These are phyloP conservation scores for Globisporangium abappressorium DNA, from an alignment of 352 stramenopile genomes.

Conservation along the genomic window DNA sequence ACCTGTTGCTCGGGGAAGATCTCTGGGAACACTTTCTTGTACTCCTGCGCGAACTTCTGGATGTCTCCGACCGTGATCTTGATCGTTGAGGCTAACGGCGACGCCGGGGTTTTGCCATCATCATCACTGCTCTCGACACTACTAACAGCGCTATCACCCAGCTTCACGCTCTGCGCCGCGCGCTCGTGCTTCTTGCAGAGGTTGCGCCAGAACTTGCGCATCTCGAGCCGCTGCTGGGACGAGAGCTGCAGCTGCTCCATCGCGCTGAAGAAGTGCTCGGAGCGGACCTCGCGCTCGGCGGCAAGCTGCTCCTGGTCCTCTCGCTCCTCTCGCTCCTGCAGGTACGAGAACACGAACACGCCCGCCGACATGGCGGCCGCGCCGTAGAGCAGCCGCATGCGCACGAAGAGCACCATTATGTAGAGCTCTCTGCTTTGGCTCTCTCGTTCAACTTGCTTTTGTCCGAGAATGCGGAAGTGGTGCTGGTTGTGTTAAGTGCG, in stretches of 20 bases:
- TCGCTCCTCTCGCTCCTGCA: constrained; percentile 77
- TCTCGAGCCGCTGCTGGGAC: constrained; percentile 58
- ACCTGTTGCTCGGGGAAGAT: constrained; percentile 75
- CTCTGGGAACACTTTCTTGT: constrained; percentile 76
- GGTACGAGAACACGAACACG: constrained; percentile 72
- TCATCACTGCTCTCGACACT: not conserved
- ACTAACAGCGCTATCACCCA: not conserved
- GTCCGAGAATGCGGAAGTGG: not conserved
- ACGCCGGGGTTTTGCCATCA: not conserved
- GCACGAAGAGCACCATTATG: constrained; percentile 36
- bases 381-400: constrained; percentile 62
- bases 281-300: constrained; percentile 48
- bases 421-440: not conserved
- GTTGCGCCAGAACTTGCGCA: constrained; percentile 77
- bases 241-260: constrained; percentile 63
- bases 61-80: constrained; percentile 60
- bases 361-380: constrained; percentile 76
- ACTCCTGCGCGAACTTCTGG: constrained; percentile 74
- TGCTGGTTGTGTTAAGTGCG: not conserved
- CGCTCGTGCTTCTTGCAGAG: constrained; percentile 40
- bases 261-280: constrained; percentile 60
- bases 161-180: not conserved
- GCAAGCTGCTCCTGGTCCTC: constrained; percentile 56
- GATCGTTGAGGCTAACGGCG: not conserved
- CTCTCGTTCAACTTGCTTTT: not conserved